Base-by-base conservation (phyloP, 805 yeast species). In the Ogataea polymorpha region DNA sequence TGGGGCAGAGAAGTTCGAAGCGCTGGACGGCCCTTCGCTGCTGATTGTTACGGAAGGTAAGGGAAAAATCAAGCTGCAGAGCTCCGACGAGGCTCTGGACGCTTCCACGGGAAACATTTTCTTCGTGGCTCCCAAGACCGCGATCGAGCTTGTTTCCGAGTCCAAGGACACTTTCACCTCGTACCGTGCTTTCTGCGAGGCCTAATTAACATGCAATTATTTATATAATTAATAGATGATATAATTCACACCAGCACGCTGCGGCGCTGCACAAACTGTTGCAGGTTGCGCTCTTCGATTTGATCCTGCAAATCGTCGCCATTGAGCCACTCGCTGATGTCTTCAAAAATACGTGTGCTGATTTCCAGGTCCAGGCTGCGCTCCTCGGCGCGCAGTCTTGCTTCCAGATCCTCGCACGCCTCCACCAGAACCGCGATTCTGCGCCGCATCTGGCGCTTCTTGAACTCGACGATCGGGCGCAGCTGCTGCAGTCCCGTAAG, bases 111-210 rank as follows among this genome's bases (percentile, higher is more conserved):
- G 99, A 39, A 81, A 68, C 53, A 89, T 89, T 14, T 91, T 75
- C 66, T 91, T 87, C 63, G 80, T 88, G 54, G 91, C 90, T 6
- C 95, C 98, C 32, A 76, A 71, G 32, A 77, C 77, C 25, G 80
- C 75, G 39, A 66, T 90, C 45, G 82, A 79, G 51, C 66, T 90
- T 50, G 65, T 63, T 32, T 70, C 84, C 23, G 59, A 66, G 14
- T 72, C 75, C 42, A 58, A 65, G 18, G 74, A 70, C 30, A 39
- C 37, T 18, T 82, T 91, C 60, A 85, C 90, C 29, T 72, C 90
- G 24, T 93, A 90, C 68, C 83, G 96, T 66, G 98, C 99, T 5
- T 87, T 82, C 62, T 87, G 82, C 53, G 96, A 87, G 67, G 83
- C 80, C 34, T 71, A 56, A 48, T 46, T 44, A 14, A 24, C 16